Base-by-base conservation (phyloP, 179 eudicot species). In the Gypsophila paniculata region DNA sequence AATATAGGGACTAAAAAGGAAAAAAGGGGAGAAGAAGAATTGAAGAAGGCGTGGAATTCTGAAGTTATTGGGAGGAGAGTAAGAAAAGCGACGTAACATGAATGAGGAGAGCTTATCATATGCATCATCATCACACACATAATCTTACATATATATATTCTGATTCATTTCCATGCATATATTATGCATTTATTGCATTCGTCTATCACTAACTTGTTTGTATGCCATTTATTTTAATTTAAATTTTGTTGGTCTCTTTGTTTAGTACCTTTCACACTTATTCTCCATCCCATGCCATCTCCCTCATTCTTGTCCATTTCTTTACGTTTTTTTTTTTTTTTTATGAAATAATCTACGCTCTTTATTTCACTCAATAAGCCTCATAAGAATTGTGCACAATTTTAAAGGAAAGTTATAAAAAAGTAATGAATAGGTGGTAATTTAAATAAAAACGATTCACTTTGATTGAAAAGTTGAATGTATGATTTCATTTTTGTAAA, bases 221-320 rank as follows among this genome's bases (percentile, higher is more conserved):
- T 29, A 29, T 29, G 6, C 21, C 19, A 57, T 36, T 14, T 34
- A n/a, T 48, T 53, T 69, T 69, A 25, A 32, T 69, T 78, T 82
- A 77, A 71, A 84, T 84, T 82, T 68, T 18, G 85, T 72, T 75
- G 70, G 64, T 66, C 76, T 54, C 25, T 63, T 81, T 29, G 90
- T 83, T 86, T 69, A 49, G 87, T 86, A 77, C 74, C 83, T 88
- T 88, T 88, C 92, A 86, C 78, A 80, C 87, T 86, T 78, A 81
- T 88, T 86, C 87, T 84, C 80, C 73, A 81, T 86, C 1, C 34
- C 34, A 29, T 29, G 86, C 88, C 78, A 84, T 81, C 85, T 85
- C 77, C 77, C 15, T 68, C 82, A 74, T 71, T 74, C 62, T 0
- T 64, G 73, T 63, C 68, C 39, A 29, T 29, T 29, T 29, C 34